Percentiles rank a stretch among this genome's conserved stretches.
Conservation (phyloP, 495 filamentous ascomycete genomes). For the Penicillium bialowiezense region DNA sequence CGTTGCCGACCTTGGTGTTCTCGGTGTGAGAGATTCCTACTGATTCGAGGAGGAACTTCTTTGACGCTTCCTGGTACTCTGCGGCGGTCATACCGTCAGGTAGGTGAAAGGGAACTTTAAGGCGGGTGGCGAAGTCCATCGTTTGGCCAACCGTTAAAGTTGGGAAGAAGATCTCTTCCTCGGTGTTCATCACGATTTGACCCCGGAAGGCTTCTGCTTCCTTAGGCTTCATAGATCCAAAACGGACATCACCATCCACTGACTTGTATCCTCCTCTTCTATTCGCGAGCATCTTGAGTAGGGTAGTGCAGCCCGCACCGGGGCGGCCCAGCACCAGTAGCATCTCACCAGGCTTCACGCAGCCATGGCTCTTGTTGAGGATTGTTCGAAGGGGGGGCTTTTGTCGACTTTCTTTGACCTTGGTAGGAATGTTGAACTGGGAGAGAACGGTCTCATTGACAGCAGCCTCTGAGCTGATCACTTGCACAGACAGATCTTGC, state of each 20-base stretch:
- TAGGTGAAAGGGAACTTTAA: slow-evolving; percentile 36
- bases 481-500: slow-evolving; percentile 46
- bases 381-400: slow-evolving; percentile 37
- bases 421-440: slow-evolving; percentile 53
- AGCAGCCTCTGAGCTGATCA: slow-evolving; percentile 41
- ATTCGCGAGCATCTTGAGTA: slow-evolving; percentile 65
- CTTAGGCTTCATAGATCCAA: slow-evolving; percentile 53
- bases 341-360: slow-evolving; percentile 55
- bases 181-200: slow-evolving; percentile 68
- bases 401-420: slow-evolving; percentile 36
- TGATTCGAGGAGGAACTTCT: slow-evolving; percentile 68
- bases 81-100: slow-evolving; percentile 38
- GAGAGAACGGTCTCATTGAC: slow-evolving; percentile 51
- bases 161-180: slow-evolving; percentile 73
- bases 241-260: slow-evolving; percentile 55
- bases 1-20: slow-evolving; percentile 78
- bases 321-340: slow-evolving; percentile 45
- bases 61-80: slow-evolving; percentile 48
- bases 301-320: slow-evolving; percentile 44
- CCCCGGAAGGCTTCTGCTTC: slow-evolving; percentile 61
- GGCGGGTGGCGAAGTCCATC: slow-evolving; percentile 59
- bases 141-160: slow-evolving; percentile 69
- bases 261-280: slow-evolving; percentile 56
- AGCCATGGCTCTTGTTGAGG: slow-evolving; percentile 41
- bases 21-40: slow-evolving; percentile 75